Base-by-base conservation (phyloP, 441 rosid genomes). In the Eugenia klotzschiana region DNA sequence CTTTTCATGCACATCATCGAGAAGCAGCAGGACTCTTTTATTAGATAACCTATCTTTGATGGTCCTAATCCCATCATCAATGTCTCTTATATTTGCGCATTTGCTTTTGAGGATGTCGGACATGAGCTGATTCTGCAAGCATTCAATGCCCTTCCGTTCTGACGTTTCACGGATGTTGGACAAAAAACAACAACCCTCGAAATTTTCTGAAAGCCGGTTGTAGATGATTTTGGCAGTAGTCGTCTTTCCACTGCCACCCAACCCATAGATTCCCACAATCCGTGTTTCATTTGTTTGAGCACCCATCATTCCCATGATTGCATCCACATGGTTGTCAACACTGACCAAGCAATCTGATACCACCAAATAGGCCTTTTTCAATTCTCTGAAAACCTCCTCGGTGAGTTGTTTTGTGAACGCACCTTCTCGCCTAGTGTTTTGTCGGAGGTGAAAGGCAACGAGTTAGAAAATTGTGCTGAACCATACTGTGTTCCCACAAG, bases 131-230 rank as follows among this genome's bases (percentile, higher is more conserved):
- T 14, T 1, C 1, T 26, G 69, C 9, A 57, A 3, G 5, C 0
- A 7, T 1, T 0, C 0, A 57, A 57, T 57, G 22, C 20, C 20
- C 2, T 0, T 14, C 0, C 0, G 0, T 26, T 57, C 0, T 1
- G 22, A 57, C 2, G 0, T 7, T 26, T 57, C 69, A 0, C 37
- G 37, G 1, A 57, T 26, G 2, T 57, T 1, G 1, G 2, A 0
- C 0, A 57, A 37, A 14, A 26, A 57, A 16, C 37, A 57, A 0
- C 20, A 3, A 57, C 14, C 0, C 0, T 14, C 0, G 0, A 26
- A 57, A 0, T 26, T 1, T 0, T 2, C 0, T 13, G 0, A 57
- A 25, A 57, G 33, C 2, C 5, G 0, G 26, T 57, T 57, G 18
- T 25, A 57, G 4, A 57, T 57, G 1, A 13, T 25, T 57, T 57